phyloP scores from a whole-genome alignment of 306 rosid species.

The Abrus precatorius region DNA sequence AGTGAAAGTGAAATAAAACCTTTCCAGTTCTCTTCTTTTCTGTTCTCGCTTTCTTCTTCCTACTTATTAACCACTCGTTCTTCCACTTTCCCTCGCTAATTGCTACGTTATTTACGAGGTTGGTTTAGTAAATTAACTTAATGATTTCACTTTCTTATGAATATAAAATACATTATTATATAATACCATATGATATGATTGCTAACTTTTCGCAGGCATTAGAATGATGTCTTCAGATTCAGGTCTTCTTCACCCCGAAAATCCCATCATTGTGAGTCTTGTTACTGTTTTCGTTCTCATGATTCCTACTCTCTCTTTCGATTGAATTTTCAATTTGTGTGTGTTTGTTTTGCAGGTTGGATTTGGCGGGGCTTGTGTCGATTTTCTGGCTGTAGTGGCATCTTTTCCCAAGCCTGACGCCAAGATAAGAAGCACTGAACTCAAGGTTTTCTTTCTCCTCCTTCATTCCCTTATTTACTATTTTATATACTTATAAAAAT shows the following conservation, averaged over 20 bases:
- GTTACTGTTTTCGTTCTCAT: not conserved
- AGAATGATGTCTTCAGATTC: conserved; percentile 59
- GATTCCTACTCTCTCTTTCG: not conserved
- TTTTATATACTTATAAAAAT: too few species aligned
- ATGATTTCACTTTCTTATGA: not conserved
- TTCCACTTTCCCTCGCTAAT: not conserved
- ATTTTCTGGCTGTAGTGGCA: conserved; percentile 71
- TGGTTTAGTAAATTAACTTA: not conserved
- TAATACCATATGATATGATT: not conserved
- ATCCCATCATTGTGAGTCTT: conserved; percentile 63
- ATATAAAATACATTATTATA: not conserved
- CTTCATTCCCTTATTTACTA: not conserved
- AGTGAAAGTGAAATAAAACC: not conserved
- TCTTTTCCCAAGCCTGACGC: conserved; percentile 82
- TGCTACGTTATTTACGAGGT: not conserved
- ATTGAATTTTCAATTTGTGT: not conserved
- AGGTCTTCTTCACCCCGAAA: conserved; percentile 58
- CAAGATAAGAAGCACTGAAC: conserved; percentile 76
- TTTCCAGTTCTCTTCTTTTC: not conserved
- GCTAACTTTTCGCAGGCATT: not conserved
- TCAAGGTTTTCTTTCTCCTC: conserved; percentile 55
- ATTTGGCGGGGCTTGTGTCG: conserved; percentile 66
- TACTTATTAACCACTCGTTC: not conserved
- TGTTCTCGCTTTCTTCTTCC: not conserved
- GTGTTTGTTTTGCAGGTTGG: conserved; percentile 66